These are phyloP conservation scores for Boeremia lycopersici DNA, from an alignment of 2,329 filamentous ascomycete genomes.

Conservation along the genomic window DNA sequence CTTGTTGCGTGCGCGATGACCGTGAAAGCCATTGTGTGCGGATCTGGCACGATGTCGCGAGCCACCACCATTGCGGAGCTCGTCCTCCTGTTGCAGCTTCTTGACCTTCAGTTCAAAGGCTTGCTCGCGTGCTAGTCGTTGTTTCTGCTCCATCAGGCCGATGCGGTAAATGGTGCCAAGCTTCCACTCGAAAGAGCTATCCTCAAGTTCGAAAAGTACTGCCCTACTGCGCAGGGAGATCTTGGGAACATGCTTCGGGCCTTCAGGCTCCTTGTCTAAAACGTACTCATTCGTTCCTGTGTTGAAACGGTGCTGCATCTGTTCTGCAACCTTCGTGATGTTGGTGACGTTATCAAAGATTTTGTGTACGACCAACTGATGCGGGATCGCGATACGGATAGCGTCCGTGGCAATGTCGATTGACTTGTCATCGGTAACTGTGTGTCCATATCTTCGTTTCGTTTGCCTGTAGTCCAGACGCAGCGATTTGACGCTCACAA, in stretches of 20 bases:
- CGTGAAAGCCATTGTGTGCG: slow-evolving; percentile 47
- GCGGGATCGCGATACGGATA: slow-evolving; percentile 84
- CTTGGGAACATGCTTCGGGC: slow-evolving; percentile 84
- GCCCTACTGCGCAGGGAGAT: slow-evolving; percentile 81
- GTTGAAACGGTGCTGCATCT: slow-evolving; percentile 91
- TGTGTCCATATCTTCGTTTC: slow-evolving; percentile 69
- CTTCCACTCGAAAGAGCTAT: slow-evolving; percentile 97
- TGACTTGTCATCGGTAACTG: slow-evolving; percentile 73
- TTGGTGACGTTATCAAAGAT: slow-evolving; percentile 96
- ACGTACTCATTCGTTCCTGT: slow-evolving; percentile 89
- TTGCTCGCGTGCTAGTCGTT: slow-evolving; percentile 86
- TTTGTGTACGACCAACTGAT: slow-evolving; percentile 86
- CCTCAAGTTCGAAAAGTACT: slow-evolving; percentile 89
- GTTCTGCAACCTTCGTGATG: slow-evolving; percentile 81
- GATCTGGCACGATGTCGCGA: slow-evolving; percentile 61
- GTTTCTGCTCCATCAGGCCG: slow-evolving; percentile 86
- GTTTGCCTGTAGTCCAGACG: slow-evolving; percentile 81
- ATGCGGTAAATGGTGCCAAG: slow-evolving; percentile 91
- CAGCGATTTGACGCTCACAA: slow-evolving; percentile 81
- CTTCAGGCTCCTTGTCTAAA: slow-evolving; percentile 81
- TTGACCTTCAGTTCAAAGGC: slow-evolving; percentile 88
- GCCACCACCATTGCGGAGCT: slow-evolving; percentile 51
- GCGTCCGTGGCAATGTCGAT: slow-evolving; percentile 86
- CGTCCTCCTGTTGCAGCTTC: slow-evolving; percentile 71
- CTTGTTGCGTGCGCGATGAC: slow-evolving; percentile 47